Conservation (phyloP, 495 filamentous ascomycete species). For the Tuber umbilicatum region DNA sequence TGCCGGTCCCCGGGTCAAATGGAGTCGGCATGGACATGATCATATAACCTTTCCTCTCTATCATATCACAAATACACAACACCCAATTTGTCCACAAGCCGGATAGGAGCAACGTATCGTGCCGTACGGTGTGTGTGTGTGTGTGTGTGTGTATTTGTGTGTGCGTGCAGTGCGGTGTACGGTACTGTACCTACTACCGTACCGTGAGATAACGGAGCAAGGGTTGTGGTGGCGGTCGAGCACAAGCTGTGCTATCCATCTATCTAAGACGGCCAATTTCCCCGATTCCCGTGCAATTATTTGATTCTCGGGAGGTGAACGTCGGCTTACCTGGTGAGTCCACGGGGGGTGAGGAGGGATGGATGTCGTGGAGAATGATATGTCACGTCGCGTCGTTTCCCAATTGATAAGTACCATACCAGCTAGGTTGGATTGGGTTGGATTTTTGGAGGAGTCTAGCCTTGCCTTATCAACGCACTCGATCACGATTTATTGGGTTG, state of each 20-base stretch:
- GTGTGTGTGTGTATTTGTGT: too few species aligned
- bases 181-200: not conserved
- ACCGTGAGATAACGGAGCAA: not conserved
- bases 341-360: not conserved
- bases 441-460: not conserved
- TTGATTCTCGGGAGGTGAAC: not conserved
- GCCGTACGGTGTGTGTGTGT: too few species aligned
- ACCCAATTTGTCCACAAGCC: not conserved
- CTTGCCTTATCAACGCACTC: slow-evolving; percentile 2
- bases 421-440: not conserved
- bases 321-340: slow-evolving; percentile 3
- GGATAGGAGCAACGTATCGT: not conserved
- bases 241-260: not conserved
- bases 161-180: not conserved
- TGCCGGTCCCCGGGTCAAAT: slow-evolving; percentile 2
- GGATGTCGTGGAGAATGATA: not conserved
- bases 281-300: slow-evolving; percentile 1
- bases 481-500: slow-evolving; percentile 5
- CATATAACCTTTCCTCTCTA: not conserved
- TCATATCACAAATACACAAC: not conserved
- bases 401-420: not conserved
- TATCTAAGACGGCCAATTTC: not conserved
- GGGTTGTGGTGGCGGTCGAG: not conserved
- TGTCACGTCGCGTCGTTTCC: not conserved
- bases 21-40: not conserved